Base-by-base conservation (phyloP, 192 early-diverging fungal species). In the Phycomyces nitens region DNA sequence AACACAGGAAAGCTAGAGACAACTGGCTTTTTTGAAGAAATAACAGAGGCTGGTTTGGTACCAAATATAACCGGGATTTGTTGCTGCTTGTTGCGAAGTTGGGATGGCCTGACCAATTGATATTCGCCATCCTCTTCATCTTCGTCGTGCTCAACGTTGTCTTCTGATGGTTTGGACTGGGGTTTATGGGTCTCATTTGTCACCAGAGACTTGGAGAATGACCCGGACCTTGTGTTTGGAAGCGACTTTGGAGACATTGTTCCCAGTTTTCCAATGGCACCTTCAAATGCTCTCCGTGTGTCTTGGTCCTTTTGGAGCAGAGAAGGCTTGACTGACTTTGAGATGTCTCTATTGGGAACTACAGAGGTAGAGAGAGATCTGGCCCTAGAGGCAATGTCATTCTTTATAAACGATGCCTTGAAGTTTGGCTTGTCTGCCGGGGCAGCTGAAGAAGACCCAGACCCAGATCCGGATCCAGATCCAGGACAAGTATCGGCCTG, bases 91-190 rank as follows among this genome's bases (percentile, higher is more conserved):
- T 63, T 29, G 11, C 66, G 59, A 18, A 69, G 39, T 18, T 60
- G 60, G 0, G 66, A 69, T 18, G 66, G 66, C 21, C 62, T 69
- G 18, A 69, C 60, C 15, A 69, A 26, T 15, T 69, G 60, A 40
- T 62, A 61, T n/a, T 53, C 65, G 8, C 50, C 50, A 15, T 66
- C 66, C 15, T 62, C 54, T 6, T 62, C 60, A 7, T 61, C 53
- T 27, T 57, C 56, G 14, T 38, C 44, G n/a, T 27, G 38, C 5
- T 38, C 41, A 23, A 24, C 21, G 18, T 42, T 20, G 9, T 18
- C 38, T 21, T 44, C 41, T 24, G 41, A 15, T 15, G 23, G 23
- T 4, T 22, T 59, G 11, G 42, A 20, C 23, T 41, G 38, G 15
- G 42, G 34, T 23, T 42, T 42, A 3, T 22, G 39, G 22, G 42